Base-by-base conservation (phyloP, 306 rosid species). In the Prunus persica region DNA sequence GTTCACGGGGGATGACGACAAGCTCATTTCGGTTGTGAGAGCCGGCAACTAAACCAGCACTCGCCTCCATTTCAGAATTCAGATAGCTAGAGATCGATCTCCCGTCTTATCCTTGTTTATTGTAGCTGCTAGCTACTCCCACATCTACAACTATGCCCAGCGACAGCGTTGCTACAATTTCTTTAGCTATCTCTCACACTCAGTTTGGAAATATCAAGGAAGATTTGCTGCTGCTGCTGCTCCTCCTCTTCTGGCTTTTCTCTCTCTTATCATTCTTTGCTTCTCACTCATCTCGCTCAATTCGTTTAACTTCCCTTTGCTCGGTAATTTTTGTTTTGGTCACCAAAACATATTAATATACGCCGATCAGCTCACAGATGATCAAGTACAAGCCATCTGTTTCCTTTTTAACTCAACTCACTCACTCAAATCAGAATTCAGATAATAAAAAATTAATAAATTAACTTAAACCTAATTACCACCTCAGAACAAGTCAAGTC, bases 1-100 rank as follows among this genome's bases (percentile, higher is more conserved):
- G 86, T 45, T 88, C 86, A 30, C 82, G 84, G 69, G 76, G 83
- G 70, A 89, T 84, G 78, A 91, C 87, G 18, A 89, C 80, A 78
- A 89, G 76, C 51, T 91, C 92, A 58, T 89, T 91, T 60, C 83
- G 73, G 74, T 81, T 84, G 80, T 82, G 96, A 61, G 96, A 91
- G 62, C 96, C 92, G 16, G 89, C 93, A 22, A 91, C 92, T 67
- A 91, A 77, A 63, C 91, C 89, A 1, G 82, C 75, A 75, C 75
- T 82, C 47, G 62, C 81, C 63, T 78, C 90, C 91, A 87, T 87
- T 54, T 64, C n/a, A 65, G 16, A 56, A 65, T 28, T 79, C 4
- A n/a, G 57, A 69, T 27, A 16, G 8, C 41, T 6, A 34, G 41
- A 34, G 41, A 34, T 34, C 41, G 41, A 34, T 34, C 41, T 34